These are phyloP conservation scores for Podospora pseudoanserina DNA, from an alignment of 495 filamentous ascomycete species.

Conservation along the genomic window DNA sequence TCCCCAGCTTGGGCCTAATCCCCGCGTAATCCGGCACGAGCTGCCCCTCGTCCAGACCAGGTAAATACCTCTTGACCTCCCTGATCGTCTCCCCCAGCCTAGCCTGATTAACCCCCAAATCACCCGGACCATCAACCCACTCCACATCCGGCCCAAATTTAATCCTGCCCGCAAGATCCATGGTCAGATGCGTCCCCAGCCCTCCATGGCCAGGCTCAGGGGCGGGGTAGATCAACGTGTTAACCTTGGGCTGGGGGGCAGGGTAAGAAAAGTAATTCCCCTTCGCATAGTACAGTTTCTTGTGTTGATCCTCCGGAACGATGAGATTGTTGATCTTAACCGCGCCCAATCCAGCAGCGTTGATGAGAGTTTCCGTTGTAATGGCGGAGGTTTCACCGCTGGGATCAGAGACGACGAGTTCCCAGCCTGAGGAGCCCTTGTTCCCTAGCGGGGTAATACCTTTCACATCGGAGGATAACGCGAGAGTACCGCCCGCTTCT, in stretches of 20 bases:
- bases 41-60: conserved; percentile 59
- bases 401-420: conserved; percentile 42
- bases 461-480: conserved; percentile 60
- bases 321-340: conserved; percentile 79
- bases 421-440: conserved; percentile 44
- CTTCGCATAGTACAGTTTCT: conserved; percentile 77
- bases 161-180: conserved; percentile 80
- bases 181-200: conserved; percentile 87
- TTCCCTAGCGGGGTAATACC: conserved; percentile 56
- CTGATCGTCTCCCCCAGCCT: conserved; percentile 62
- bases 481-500: conserved; percentile 69
- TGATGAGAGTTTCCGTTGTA: conserved; percentile 72
- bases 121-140: conserved; percentile 61
- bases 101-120: conserved; percentile 47
- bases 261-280: conserved; percentile 92
- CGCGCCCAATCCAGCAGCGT: conserved; percentile 79
- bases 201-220: conserved; percentile 76
- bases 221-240: conserved; percentile 80
- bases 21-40: conserved; percentile 86
- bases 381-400: conserved; percentile 53
- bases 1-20: conserved; percentile 80
- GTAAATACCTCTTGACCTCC: conserved; percentile 77
- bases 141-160: conserved; percentile 96
- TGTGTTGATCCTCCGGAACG: conserved; percentile 55
- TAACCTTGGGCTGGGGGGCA: conserved; percentile 55